phyloP scores from a whole-genome alignment of 2,329 filamentous ascomycete genomes.

The Epicoccum nigrum region DNA sequence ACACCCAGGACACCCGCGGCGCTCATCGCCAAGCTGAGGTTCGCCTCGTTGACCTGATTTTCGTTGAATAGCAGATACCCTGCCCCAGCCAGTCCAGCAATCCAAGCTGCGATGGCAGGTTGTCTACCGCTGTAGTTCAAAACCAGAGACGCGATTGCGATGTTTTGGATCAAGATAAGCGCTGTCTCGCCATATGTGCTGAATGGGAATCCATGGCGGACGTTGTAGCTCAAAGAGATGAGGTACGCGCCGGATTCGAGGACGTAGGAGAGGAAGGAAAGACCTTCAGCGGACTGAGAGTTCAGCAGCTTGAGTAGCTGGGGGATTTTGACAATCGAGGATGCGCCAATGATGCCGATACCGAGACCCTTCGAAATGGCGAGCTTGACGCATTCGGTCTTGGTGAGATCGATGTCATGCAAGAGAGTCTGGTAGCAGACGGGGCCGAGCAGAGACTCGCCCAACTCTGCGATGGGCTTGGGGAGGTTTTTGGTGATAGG shows the following conservation, averaged over 20 bases:
- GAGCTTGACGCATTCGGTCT: conserved; percentile 82
- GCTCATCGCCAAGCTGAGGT: conserved; percentile 78
- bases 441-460: conserved; percentile 70
- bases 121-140: conserved; percentile 78
- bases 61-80: conserved; percentile 74
- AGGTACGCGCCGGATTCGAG: conserved; percentile 89
- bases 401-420: conserved; percentile 79
- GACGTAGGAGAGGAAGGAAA: conserved; percentile 88
- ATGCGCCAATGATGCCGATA: conserved; percentile 89
- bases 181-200: conserved; percentile 96
- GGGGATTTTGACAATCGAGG: conserved; percentile 91
- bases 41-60: conserved; percentile 67
- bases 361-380: conserved; percentile 91
- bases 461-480: conserved; percentile 42
- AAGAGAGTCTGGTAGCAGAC: conserved; percentile 85
- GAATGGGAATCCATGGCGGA: conserved; percentile 90
- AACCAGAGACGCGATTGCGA: conserved; percentile 85
- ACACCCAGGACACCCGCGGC: conserved; percentile 83
- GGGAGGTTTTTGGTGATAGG: conserved; percentile 55
- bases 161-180: conserved; percentile 89
- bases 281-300: conserved; percentile 79
- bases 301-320: conserved; percentile 91
- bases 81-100: conserved; percentile 74
- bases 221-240: conserved; percentile 90
- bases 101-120: conserved; percentile 73